Evolutionary conservation across 371 early-diverging fungal genomes (phyloP).

Genomic region (Saksenaea vasiformis): DNA sequence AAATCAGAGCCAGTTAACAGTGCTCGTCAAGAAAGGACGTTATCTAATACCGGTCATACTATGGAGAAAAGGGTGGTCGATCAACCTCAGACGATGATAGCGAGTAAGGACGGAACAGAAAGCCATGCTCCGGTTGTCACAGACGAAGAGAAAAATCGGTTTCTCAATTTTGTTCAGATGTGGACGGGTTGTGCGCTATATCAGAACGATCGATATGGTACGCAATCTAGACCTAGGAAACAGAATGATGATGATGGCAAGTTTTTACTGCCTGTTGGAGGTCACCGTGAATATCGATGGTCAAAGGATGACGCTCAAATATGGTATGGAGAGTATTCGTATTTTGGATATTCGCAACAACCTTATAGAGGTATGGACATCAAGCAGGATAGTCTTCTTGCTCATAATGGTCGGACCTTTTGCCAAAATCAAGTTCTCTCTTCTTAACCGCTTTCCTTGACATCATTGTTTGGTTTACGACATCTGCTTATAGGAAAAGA

Average conservation of each 20-base stretch:
- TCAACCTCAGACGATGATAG: background rate
- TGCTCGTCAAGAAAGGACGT: background rate
- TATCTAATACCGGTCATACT: background rate
- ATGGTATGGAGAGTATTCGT: slow-evolving; percentile 15
- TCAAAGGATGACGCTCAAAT: slow-evolving; percentile 4
- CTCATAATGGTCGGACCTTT: background rate
- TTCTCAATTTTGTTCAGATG: background rate
- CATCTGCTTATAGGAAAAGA: too few relatives aligned
- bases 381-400: background rate
- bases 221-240: background rate
- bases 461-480: too few relatives aligned
- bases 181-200: background rate
- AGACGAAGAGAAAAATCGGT: background rate
- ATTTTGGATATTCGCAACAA: slow-evolving; percentile 8
- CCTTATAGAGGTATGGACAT: background rate
- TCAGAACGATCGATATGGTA: background rate
- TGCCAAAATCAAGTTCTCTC: background rate
- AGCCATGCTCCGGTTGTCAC: background rate
- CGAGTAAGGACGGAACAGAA: background rate
- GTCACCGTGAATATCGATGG: slow-evolving; percentile 1
- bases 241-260: background rate
- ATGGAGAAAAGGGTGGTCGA: background rate
- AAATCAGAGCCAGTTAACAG: background rate
- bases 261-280: background rate
- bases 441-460: background rate